Evolutionary conservation across 2,329 filamentous ascomycete genomes (phyloP).

Genomic region (Alternaria hordeiaustralica): DNA sequence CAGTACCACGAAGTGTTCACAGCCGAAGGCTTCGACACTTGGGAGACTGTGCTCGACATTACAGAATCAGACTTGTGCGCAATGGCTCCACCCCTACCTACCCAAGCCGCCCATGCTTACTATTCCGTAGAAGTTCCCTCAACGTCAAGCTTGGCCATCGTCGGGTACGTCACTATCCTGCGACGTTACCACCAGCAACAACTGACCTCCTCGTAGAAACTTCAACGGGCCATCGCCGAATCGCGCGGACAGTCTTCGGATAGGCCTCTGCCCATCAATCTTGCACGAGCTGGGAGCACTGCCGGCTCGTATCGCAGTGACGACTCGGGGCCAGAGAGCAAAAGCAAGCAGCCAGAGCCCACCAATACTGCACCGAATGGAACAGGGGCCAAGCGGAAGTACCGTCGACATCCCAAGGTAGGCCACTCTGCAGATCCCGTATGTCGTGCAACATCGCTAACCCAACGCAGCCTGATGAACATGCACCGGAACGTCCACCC

Average conservation of each 20-base stretch:
- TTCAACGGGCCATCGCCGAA: slow-evolving; percentile 83
- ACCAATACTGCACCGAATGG: slow-evolving; percentile 42
- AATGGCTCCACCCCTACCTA: slow-evolving; percentile 13
- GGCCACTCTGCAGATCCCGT: slow-evolving; percentile 18
- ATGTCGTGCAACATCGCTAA: slow-evolving; percentile 18
- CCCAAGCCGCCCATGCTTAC: slow-evolving; percentile 12
- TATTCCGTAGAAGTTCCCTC: slow-evolving; percentile 66
- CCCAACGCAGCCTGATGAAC: slow-evolving; percentile 69
- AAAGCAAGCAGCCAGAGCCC: slow-evolving; percentile 52
- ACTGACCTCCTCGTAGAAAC: slow-evolving; percentile 62
- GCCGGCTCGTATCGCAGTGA: slow-evolving; percentile 65
- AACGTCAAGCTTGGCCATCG: slow-evolving; percentile 82
- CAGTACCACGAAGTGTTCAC: slow-evolving; percentile 77
- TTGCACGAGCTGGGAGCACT: slow-evolving; percentile 57
- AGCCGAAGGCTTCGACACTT: slow-evolving; percentile 82
- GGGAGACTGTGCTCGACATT: slow-evolving; percentile 83
- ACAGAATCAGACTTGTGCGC: slow-evolving; percentile 81
- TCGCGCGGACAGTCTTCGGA: slow-evolving; percentile 62
- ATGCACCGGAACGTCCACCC: slow-evolving; percentile 79
- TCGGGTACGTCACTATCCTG: slow-evolving; percentile 62
- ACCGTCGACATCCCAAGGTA: slow-evolving; percentile 78
- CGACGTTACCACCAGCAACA: neutral
- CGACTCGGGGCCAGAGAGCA: slow-evolving; percentile 57
- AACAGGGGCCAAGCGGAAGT: slow-evolving; percentile 69
- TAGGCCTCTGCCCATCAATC: slow-evolving; percentile 41